Percentiles rank a stretch among this genome's conserved stretches.
Conservation (phyloP, 768 basidiomycete genomes). For the Trametes cubensis region DNA sequence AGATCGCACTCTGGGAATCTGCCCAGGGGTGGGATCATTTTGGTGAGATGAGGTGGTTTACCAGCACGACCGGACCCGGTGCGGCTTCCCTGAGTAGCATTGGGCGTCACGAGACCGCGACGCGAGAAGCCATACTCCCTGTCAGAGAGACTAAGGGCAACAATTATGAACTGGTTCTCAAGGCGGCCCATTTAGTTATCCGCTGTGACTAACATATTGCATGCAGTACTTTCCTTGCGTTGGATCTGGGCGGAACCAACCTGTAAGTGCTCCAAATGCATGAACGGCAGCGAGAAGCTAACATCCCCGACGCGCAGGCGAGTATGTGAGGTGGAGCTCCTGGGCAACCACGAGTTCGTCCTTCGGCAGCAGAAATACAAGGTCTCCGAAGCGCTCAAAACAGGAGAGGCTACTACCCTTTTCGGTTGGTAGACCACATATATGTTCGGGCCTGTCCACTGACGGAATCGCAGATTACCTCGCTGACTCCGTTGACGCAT, state of each 20-base stretch:
- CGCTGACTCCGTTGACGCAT: constrained; percentile 94
- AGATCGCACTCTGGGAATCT: neutral
- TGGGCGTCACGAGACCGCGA: constrained; percentile 10
- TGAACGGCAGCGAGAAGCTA: neutral
- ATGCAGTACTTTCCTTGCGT: constrained; percentile 86
- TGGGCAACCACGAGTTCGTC: constrained; percentile 86
- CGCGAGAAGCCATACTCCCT: neutral
- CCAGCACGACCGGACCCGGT: too few relatives aligned
- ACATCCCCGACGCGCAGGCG: constrained; percentile 53
- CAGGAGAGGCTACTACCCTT: constrained; percentile 82
- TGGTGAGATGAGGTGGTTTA: neutral
- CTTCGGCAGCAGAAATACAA: constrained; percentile 96
- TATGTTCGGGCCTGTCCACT: neutral
- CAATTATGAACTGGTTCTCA: too few relatives aligned
- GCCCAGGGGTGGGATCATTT: neutral
- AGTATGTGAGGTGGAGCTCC: constrained; percentile 91
- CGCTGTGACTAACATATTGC: constrained; percentile 1
- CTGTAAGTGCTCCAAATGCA: constrained; percentile 58
- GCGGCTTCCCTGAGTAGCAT: neutral
- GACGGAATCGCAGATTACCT: constrained; percentile 75
- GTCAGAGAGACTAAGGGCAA: too few relatives aligned
- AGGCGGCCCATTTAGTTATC: too few relatives aligned
- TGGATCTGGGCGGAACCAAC: constrained; percentile 98
- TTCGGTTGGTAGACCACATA: constrained; percentile 61
- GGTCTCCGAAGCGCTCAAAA: constrained; percentile 91